Evolutionary conservation across 2,329 filamentous ascomycete species (phyloP), one percentile per base, ranked within the genome.

Genomic region (Colletotrichum echinochloae): DNA sequence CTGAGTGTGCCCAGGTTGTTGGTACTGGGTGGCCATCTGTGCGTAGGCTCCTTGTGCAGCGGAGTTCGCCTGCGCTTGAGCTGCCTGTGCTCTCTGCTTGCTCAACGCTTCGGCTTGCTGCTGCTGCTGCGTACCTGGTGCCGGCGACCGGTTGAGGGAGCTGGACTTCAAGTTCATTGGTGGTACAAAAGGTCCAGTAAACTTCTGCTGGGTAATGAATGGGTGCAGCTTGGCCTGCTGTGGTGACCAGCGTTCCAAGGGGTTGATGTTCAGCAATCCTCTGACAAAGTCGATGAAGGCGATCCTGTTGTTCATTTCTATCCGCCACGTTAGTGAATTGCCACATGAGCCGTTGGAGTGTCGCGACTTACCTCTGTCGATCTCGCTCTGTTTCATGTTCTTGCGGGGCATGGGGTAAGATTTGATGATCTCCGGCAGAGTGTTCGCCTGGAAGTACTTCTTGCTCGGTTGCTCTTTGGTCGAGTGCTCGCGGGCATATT

Each of bases 381-480:
- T 92, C 82, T 99, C 96, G 75, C 90, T 93, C 80, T 92, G 94
- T 84, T 99, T 99, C 96, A 99, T 99, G 78, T 98, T 98, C 84
- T 99, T 99, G 77, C 96, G 89, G 57, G 96, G 96, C 95, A 99
- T 98, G 7, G 96, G 93, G 79, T 99, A 99, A 66, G 93, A 94
- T 79, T 97, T 94, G 83, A 99, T 98, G 74, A 99, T 99, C 74
- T 99, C 96, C 5, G 95, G 95, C 63, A 99, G 84, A 1, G 94
- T 97, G 49, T 90, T 98, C 44, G 95, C 94, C 76, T 95, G 93
- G 83, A 99, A 99, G 81, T 99, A 99, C 83, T 98, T 98, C 86
- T 99, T 99, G 89, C 96, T 99, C 28, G 96, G 96, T 80, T 98
- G 96, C 81, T 99, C 96, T 80, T 99, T 99, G 44, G 94, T 96